Conservation (phyloP, 202 grass and related monocot genomes). For the Musa balbisiana region DNA sequence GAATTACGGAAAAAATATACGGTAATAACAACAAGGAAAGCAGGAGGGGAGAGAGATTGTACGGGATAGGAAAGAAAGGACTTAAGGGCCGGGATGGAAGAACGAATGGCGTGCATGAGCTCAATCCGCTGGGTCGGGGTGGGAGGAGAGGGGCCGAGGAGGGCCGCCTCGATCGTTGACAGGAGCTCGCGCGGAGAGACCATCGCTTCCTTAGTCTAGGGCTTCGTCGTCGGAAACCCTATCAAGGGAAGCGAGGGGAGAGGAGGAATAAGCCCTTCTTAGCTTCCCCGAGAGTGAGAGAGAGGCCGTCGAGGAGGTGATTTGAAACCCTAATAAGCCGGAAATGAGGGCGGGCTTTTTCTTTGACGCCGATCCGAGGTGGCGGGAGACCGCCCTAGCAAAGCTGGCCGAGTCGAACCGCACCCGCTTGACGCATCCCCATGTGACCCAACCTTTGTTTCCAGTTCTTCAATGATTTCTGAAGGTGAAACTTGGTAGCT, state of each 20-base stretch:
- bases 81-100: conserved; percentile 49
- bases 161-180: conserved; percentile 52
- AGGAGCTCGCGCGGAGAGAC: conserved; percentile 59
- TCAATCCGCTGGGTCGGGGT: conserved; percentile 73
- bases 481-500: too few species aligned
- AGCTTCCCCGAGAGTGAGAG: too few species aligned
- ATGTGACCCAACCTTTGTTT: too few species aligned
- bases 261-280: neutral
- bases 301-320: neutral
- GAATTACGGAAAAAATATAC: neutral
- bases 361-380: neutral
- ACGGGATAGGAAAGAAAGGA: conserved; percentile 70
- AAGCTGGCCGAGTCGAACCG: too few species aligned
- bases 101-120: conserved; percentile 76
- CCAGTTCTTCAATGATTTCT: too few species aligned
- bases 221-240: conserved; percentile 27
- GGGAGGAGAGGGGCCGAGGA: conserved; percentile 59
- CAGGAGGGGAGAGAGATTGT: neutral
- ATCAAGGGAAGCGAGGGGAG: neutral
- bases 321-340: neutral
- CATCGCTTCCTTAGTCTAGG: conserved; percentile 21
- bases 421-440: too few species aligned
- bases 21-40: neutral
- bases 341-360: conserved; percentile 3
- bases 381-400: too few species aligned